These are phyloP conservation scores for Bolboschoenoplectus hybrid DNA, from an alignment of 202 grass and related monocot species.

Conservation along the genomic window DNA sequence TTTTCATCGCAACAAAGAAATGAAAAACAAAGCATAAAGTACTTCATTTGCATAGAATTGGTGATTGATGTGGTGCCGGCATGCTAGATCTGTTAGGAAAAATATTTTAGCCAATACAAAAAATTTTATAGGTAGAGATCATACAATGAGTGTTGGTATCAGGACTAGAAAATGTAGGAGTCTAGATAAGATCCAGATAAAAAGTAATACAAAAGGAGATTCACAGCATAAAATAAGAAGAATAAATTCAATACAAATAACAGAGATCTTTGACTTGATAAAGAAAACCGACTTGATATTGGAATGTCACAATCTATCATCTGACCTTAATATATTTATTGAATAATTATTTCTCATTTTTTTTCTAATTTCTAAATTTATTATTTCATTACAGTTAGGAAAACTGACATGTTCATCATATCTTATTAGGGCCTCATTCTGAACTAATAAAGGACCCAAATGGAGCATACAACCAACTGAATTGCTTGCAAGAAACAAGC, in stretches of 20 bases:
- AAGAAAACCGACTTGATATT: no score
- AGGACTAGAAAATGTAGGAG: background rate
- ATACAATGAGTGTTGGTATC: background rate
- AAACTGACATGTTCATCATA: background rate
- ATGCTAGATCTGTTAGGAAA: no score
- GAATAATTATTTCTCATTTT: background rate
- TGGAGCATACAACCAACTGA: conserved; percentile 82
- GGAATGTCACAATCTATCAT: background rate
- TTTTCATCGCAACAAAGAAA: background rate
- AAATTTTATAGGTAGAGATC: no score
- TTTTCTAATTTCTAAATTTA: background rate
- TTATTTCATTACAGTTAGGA: background rate
- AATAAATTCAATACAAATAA: no score
- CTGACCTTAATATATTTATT: background rate
- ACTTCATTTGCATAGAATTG: background rate
- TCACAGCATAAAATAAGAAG: no score
- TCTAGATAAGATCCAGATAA: no score
- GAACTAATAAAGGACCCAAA: conserved; percentile 64
- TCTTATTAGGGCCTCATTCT: conserved; percentile 60
- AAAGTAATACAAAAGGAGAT: no score
- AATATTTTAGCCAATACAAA: no score
- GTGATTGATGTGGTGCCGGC: no score
- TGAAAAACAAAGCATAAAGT: background rate
- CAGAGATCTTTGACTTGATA: no score
- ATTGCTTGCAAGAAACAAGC: conserved; percentile 64